A percentile compares a stretch with the other conserved stretches of the same genome.
Conservation (phyloP, 164 flowering plant genomes). For the Liriodendron chinense region DNA sequence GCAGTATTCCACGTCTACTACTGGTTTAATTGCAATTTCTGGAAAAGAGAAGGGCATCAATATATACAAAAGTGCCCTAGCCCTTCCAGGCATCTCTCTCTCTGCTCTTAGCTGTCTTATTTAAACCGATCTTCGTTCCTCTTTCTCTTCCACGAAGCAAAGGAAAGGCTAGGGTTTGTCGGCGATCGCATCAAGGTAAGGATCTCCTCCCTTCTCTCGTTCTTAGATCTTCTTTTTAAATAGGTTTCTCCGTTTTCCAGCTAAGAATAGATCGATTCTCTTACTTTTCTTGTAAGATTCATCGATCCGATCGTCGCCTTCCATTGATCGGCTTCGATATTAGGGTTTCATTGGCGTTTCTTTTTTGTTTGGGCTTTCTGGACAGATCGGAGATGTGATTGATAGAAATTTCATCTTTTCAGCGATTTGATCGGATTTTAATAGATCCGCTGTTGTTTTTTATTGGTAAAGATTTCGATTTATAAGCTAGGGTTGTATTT, state of each 20-base stretch:
- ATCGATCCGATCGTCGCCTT: neutral
- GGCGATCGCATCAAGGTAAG: neutral
- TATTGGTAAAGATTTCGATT: neutral
- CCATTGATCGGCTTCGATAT: neutral
- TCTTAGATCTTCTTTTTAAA: neutral
- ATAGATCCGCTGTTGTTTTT: neutral
- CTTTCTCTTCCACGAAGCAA: neutral
- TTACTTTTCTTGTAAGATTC: neutral
- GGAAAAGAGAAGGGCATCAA: too few species aligned
- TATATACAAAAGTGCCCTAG: too few species aligned
- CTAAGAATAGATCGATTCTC: neutral
- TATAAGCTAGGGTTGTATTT: neutral
- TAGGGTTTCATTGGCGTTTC: too few species aligned
- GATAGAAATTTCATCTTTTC: neutral
- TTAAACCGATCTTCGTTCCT: too few species aligned
- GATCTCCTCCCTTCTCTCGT: neutral
- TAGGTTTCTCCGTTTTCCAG: neutral
- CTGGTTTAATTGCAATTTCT: too few species aligned
- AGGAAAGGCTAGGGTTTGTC: neutral
- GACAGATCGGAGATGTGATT: neutral
- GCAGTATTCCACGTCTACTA: too few species aligned
- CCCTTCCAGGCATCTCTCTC: too few species aligned
- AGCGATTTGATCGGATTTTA: neutral
- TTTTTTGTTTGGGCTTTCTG: too few species aligned
- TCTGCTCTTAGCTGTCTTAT: too few species aligned